A percentile compares a stretch with the other conserved stretches of the same genome.
These are phyloP conservation scores for Kitagawia praeruptora DNA, from an alignment of 129 eudicot genomes.

Conservation along the genomic window DNA sequence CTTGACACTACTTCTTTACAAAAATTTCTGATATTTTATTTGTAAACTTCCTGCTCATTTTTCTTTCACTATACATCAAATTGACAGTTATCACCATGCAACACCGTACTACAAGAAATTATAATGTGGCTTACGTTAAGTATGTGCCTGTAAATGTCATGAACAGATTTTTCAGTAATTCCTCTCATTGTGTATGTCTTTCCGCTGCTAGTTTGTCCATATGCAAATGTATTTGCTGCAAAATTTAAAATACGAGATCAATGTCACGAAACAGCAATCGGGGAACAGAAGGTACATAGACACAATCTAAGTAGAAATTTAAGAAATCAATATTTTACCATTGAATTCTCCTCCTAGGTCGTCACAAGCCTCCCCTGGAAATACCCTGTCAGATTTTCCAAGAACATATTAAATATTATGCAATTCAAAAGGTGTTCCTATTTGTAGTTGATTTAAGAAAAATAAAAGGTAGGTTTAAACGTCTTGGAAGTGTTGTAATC, in stretches of 20 bases:
- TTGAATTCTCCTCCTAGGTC: slow-evolving; percentile 84
- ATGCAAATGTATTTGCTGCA: slow-evolving; percentile 95
- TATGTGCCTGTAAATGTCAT: slow-evolving; percentile 77
- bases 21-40: not conserved
- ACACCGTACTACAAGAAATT: slow-evolving; percentile 13
- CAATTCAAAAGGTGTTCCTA: not conserved
- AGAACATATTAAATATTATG: not conserved
- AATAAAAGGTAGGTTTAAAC: slow-evolving; percentile 15
- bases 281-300: not conserved
- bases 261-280: not conserved
- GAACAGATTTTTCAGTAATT: slow-evolving; percentile 83
- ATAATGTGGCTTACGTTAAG: slow-evolving; percentile 46
- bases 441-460: not conserved
- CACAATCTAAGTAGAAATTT: not conserved
- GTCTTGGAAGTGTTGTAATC: slow-evolving; percentile 50
- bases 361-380: slow-evolving; percentile 67
- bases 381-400: slow-evolving; percentile 35
- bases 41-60: too few relatives aligned
- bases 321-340: slow-evolving; percentile 33
- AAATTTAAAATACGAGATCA: slow-evolving; percentile 2
- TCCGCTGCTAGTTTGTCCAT: slow-evolving; percentile 98
- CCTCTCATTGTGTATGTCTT: slow-evolving; percentile 96
- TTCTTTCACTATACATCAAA: not conserved
- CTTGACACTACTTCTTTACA: not conserved
- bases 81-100: slow-evolving; percentile 24